Conservation (phyloP, 192 early-diverging fungal species). For the Gonapodya prolifera region DNA sequence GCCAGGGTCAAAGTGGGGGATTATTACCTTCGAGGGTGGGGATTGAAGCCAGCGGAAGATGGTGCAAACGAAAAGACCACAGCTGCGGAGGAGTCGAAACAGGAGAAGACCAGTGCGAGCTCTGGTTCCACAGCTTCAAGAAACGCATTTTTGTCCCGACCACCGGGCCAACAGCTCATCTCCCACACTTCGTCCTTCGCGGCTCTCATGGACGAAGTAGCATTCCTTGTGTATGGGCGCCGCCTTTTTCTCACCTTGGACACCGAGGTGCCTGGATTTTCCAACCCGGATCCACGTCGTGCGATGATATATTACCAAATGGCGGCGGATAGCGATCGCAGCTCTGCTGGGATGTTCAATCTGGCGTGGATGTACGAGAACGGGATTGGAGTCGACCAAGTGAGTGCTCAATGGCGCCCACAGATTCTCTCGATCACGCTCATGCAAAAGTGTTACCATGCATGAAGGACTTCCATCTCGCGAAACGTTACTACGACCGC, state of each 20-base stretch:
- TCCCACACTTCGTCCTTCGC: too few species aligned
- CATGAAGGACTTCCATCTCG: slow-evolving; percentile 70
- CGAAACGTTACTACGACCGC: slow-evolving; percentile 85
- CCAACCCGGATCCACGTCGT: too few species aligned
- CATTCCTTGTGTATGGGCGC: too few species aligned
- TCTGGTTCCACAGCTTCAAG: too few species aligned
- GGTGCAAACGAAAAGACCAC: too few species aligned
- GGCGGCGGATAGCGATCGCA: slow-evolving; percentile 61
- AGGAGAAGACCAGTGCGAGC: slow-evolving; percentile 9
- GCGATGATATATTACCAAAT: slow-evolving; percentile 75
- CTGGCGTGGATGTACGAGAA: slow-evolving; percentile 93
- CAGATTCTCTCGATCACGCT: background rate
- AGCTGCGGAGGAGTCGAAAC: slow-evolving; percentile 2
- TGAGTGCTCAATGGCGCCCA: slow-evolving; percentile 4
- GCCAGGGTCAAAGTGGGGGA: slow-evolving; percentile 87
- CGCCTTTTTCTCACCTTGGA: too few species aligned
- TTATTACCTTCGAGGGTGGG: slow-evolving; percentile 78
- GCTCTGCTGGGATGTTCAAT: slow-evolving; percentile 88
- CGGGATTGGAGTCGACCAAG: slow-evolving; percentile 72
- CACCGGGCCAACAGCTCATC: too few species aligned
- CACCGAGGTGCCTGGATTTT: too few species aligned
- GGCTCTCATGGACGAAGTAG: too few species aligned
- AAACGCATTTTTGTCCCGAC: too few species aligned
- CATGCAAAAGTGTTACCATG: background rate
- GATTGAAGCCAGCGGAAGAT: slow-evolving; percentile 17